Base-by-base conservation (phyloP, 129 eudicot species). In the Sambucus nigra region DNA sequence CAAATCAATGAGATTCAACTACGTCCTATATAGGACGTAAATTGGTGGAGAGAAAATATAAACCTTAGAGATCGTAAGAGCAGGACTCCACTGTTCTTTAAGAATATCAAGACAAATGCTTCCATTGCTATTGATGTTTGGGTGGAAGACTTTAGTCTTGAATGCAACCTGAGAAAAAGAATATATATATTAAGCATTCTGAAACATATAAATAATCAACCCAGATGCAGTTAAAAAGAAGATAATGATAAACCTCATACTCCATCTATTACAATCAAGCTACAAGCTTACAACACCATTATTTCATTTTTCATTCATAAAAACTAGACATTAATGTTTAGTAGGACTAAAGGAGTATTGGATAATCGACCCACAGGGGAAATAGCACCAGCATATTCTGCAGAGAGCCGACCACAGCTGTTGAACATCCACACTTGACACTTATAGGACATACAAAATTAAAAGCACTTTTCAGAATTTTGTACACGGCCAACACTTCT, bases 31-130 rank as follows among this genome's bases (percentile, higher is more conserved):
- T 16, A 42, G 5, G 20, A 18, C 14, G 18, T 2, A 15, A 42
- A n/a, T 15, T 42, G 19, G 6, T 42, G 20, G 20, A 20, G 5
- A 14, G 16, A 7, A 28, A 26, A 28, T 26, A 26, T 18, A 33
- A 19, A 65, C 70, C 70, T 65, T 65, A 21, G 70, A 65, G 25
- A 65, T 65, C 26, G 70, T 65, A 31, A 65, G 62, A 24, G 69
- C 69, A 1, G 69, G 69, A 53, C 69, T 64, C 69, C 69, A 64
- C 22, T 64, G 69, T 41, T 65, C 70, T 27, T 65, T 65, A 14
- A 65, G 62, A 38, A 65, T 65, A 65, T 65, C 70, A 29, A 65
- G 70, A 45, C 70, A 65, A 25, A 65, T 65, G 47, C 70, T 65
- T 21, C 70, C 63, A 19, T 63, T 63, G 38, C 64, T 59, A 17